phyloP scores from a whole-genome alignment of 1,139 yeast species.

The Protomyces pachydermus region DNA sequence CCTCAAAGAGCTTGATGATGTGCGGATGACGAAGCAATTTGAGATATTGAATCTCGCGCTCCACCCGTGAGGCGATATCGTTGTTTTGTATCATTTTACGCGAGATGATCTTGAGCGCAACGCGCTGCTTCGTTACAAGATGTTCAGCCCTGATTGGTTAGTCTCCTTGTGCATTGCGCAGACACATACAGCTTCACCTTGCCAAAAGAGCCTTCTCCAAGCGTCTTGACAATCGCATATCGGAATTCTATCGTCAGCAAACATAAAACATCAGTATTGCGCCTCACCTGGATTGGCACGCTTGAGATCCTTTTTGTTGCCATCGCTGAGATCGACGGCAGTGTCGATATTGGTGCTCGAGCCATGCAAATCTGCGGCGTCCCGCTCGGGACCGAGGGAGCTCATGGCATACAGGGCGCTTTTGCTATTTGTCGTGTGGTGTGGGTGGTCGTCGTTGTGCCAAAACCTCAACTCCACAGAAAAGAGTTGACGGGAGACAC shows the following conservation, averaged over 20 bases:
- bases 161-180: neutral
- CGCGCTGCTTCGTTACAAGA: slow-evolving; percentile 84
- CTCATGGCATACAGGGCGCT: neutral
- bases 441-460: neutral
- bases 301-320: neutral
- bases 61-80: slow-evolving; percentile 97
- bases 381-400: neutral
- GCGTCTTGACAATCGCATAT: slow-evolving; percentile 86
- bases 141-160: slow-evolving; percentile 64
- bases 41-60: slow-evolving; percentile 87
- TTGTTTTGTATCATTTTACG: slow-evolving; percentile 88
- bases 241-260: slow-evolving; percentile 45
- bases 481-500: too few relatives aligned
- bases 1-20: slow-evolving; percentile 92
- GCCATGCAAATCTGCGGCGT: slow-evolving; percentile 12
- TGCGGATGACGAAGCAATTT: slow-evolving; percentile 91
- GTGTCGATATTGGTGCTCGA: slow-evolving; percentile 20
- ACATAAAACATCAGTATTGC: neutral
- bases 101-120: slow-evolving; percentile 90
- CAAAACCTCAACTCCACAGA: too few relatives aligned
- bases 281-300: slow-evolving; percentile 3
- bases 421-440: neutral
- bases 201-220: slow-evolving; percentile 97
- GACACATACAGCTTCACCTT: slow-evolving; percentile 60
- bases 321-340: slow-evolving; percentile 23